Evolutionary conservation across 1,284 basidiomycete species (phyloP).

Genomic region (Puccinia hordei): DNA sequence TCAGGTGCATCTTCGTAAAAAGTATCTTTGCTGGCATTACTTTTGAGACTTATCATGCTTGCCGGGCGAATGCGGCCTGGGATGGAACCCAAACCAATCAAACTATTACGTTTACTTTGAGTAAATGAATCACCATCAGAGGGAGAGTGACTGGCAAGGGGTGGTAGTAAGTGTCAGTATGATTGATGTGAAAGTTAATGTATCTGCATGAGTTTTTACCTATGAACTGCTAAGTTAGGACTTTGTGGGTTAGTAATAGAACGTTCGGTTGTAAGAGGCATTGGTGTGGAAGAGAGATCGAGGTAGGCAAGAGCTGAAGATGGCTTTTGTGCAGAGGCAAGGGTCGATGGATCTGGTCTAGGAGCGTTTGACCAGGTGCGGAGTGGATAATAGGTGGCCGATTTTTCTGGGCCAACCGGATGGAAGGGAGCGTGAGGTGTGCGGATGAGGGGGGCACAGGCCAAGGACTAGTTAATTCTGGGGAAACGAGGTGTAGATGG

Average conservation of each 20-base stretch:
- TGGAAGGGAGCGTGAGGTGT: background rate
- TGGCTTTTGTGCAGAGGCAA: background rate
- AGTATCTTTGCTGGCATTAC: slow-evolving; percentile 4
- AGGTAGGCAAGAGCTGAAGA: slow-evolving; percentile 24
- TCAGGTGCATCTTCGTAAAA: slow-evolving; percentile 32
- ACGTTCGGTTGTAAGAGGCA: background rate
- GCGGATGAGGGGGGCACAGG: slow-evolving; percentile 20
- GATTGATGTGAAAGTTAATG: background rate
- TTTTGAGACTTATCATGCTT: background rate
- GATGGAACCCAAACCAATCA: background rate
- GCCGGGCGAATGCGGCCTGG: background rate
- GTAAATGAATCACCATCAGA: background rate
- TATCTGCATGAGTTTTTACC: background rate
- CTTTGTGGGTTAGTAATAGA: background rate
- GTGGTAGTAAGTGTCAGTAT: background rate
- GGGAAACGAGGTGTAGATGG: background rate
- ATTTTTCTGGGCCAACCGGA: slow-evolving; percentile 11
- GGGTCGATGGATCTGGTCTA: background rate
- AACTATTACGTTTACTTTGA: background rate
- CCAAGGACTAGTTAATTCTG: background rate
- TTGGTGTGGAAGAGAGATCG: background rate
- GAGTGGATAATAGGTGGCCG: slow-evolving; percentile 12
- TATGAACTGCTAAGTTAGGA: background rate
- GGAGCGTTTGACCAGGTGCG: slow-evolving; percentile 23
- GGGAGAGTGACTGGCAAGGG: background rate